Conservation (phyloP, 1,284 basidiomycete species). For the Cutaneotrichosporon sp. region DNA sequence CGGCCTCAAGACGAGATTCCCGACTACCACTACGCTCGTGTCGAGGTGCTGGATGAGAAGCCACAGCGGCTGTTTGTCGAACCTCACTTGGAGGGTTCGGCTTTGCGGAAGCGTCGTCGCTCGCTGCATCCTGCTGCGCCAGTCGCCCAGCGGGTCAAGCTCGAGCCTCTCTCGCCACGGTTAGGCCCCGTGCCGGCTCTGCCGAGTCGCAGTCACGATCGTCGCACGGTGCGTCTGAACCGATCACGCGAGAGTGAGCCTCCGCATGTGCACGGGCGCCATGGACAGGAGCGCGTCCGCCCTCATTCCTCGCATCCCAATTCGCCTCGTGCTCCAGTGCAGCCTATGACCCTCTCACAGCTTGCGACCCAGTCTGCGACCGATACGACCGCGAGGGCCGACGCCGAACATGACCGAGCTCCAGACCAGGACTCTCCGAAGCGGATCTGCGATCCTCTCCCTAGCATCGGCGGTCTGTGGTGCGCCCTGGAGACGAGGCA, state of each 20-base stretch:
- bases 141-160: background rate
- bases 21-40: slow-evolving; percentile 1
- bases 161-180: background rate
- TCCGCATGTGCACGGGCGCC: background rate
- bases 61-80: background rate
- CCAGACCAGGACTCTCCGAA: slow-evolving; percentile 10
- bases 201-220: background rate
- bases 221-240: background rate
- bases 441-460: slow-evolving; percentile 1
- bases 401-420: slow-evolving; percentile 1
- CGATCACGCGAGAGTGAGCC: background rate
- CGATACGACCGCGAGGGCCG: background rate
- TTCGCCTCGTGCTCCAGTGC: too few relatives aligned
- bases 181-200: background rate
- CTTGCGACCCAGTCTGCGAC: background rate
- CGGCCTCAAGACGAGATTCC: background rate
- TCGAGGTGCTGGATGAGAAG: slow-evolving; percentile 9
- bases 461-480: slow-evolving; percentile 4
- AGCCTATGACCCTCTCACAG: background rate
- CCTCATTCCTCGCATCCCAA: background rate
- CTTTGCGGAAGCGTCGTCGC: background rate
- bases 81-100: slow-evolving; percentile 5
- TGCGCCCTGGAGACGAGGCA: background rate
- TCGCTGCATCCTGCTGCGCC: background rate
- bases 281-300: background rate